Evolutionary conservation across 495 filamentous ascomycete genomes (phyloP), one percentile per base, ranked within the genome.

Genomic region (Sordaria brevicollis): DNA sequence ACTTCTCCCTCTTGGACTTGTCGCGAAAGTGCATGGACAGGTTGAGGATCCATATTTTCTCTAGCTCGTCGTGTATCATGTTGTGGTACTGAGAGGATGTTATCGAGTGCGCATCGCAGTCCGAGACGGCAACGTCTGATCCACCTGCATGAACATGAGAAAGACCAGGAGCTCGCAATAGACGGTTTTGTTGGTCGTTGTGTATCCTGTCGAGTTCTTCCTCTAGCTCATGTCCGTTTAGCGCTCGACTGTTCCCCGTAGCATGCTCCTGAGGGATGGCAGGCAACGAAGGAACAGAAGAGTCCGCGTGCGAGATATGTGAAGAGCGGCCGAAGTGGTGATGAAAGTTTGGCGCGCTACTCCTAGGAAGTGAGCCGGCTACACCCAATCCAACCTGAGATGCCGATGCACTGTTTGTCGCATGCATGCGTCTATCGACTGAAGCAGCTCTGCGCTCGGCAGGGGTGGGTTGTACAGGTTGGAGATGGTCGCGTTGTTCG

Each of bases 1-100:
- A 98, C 79, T 99, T 98, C 80, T 98, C 95, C 41, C 96, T 88
- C 68, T 91, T 93, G 11, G 95, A 97, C 72, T 91, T 90, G 80
- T 99, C 95, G 66, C 94, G 90, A 77, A 97, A 98, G 81, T 97
- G 93, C 95, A 99, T 98, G 81, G 93, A 97, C 69, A 99, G 85
- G 75, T 99, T 99, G 71, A 99, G 84, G 69, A 98, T 97, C 95
- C 95, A 99, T 78, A 88, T 89, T 69, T 85, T 85, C 73, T 97
- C 93, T 72, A 97, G 83, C 80, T 98, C 95, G 71, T 90, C 87
- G 69, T 88, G 89, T 69, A 97, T 83, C 71, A 87, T 84, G 69
- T 86, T 84, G 35, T 88, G 86, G 69, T 86, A 82, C 49, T 82
- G 81, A 5, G 83, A 84, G 8, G 81, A 82, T 34, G 81, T 84